Evolutionary conservation across 768 basidiomycete genomes (phyloP).

Genomic region (Filobasidium wieringae): DNA sequence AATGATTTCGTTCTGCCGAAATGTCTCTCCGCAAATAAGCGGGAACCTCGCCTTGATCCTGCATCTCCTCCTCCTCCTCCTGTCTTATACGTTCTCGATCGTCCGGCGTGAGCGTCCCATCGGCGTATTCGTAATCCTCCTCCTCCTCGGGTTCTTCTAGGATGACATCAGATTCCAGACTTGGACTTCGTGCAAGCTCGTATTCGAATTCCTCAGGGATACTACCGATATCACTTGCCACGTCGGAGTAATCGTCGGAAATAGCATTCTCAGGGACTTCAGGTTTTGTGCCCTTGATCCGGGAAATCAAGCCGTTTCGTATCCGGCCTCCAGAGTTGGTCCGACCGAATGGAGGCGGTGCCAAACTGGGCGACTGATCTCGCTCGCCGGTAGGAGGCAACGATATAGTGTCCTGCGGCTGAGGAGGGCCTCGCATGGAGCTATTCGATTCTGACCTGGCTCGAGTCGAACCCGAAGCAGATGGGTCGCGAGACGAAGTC

Average conservation of each 20-base stretch:
- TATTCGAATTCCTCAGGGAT: conserved; percentile 9
- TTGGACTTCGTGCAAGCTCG: conserved; percentile 9
- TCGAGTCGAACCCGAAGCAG: neutral
- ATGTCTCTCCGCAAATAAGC: conserved; percentile 8
- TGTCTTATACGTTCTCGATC: neutral
- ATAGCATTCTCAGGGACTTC: neutral
- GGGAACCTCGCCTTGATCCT: conserved; percentile 4
- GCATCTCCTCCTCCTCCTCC: conserved; percentile 1
- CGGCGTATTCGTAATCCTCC: neutral
- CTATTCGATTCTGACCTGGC: neutral
- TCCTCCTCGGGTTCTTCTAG: conserved; percentile 1
- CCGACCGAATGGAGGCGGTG: neutral
- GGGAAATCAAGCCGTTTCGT: conserved; percentile 1
- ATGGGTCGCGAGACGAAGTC: neutral
- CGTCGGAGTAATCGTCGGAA: no score
- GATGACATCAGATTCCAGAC: no score
- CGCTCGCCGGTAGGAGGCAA: neutral
- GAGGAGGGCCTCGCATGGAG: neutral
- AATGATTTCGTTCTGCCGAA: conserved; percentile 3
- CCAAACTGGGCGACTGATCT: neutral
- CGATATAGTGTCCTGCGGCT: neutral
- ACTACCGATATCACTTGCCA: conserved; percentile 1
- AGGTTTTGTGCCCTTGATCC: neutral
- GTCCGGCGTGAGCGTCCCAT: neutral
- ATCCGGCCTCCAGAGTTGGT: conserved; percentile 1